Evolutionary conservation across 164 flowering plant species (phyloP), one percentile per base, ranked within the genome.

Genomic region (Akebia trifoliata): DNA sequence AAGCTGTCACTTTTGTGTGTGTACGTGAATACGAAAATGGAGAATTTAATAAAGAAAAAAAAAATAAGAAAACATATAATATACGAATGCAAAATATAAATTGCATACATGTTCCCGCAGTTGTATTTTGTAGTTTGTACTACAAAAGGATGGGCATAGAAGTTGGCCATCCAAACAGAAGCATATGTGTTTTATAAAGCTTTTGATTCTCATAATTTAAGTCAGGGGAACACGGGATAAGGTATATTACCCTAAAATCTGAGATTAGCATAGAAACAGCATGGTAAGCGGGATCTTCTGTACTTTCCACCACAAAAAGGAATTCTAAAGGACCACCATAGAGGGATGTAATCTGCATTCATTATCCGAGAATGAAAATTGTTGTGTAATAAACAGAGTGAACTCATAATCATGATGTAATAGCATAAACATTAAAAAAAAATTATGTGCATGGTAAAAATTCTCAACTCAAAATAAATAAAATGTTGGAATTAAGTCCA

Each of bases 301-400:
- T 78, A 65, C 87, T 90, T 61, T 93, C 99, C 60, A 93, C 86
- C 37, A 93, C 79, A 77, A 93, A 93, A 66, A 90, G 82, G 52
- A 90, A 93, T 64, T 90, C 99, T 56, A 88, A 2, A 14, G 92
- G 92, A 56, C 99, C 99, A 39, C 99, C 99, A 76, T 90, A 93
- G 21, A 93, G 80, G 64, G 98, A 84, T 11, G 97, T 89, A 39
- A 93, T 77, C 98, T 93, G 84, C 72, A 78, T 58, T 7, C 60
- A 32, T 12, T 0, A 35, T 54, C 17, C 45, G 38, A 29, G 10
- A 44, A 60, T 21, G 15, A 1, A 52, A 40, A 20, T 25, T 36
- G 20, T 11, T 17, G 32, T 21, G 0, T n/a, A 22, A 17, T 22
- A 6, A n/a, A n/a, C n/a, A n/a, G n/a, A n/a, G n/a, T n/a, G n/a